These are phyloP conservation scores for Cardamine resedifolia DNA, from an alignment of 345 rosid species.

Conservation along the genomic window DNA sequence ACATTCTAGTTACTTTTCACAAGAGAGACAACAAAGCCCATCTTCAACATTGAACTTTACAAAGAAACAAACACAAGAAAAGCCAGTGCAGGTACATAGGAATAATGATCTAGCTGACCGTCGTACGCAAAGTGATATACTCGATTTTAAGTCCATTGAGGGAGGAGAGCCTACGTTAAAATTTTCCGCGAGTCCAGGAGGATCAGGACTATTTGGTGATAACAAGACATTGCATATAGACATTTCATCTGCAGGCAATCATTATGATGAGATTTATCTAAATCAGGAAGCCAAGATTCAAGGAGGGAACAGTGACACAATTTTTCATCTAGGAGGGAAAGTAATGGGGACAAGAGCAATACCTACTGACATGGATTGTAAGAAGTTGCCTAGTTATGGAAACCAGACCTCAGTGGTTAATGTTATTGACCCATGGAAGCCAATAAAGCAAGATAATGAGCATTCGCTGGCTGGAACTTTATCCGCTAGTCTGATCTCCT, in stretches of 20 bases:
- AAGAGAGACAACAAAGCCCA: constrained; percentile 51
- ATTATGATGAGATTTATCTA: constrained; percentile 28
- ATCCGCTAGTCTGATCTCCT: constrained; percentile 29
- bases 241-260: constrained; percentile 1
- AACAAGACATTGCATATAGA: constrained; percentile 34
- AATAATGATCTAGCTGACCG: constrained; percentile 38
- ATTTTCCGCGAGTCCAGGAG: constrained; percentile 28
- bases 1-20: constrained; percentile 48
- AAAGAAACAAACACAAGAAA: constrained; percentile 42
- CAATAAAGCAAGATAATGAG: constrained; percentile 28
- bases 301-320: constrained; percentile 23
- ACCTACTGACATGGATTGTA: constrained; percentile 25
- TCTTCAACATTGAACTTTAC: constrained; percentile 50
- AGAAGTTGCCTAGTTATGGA: constrained; percentile 28
- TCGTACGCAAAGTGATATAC: constrained; percentile 37
- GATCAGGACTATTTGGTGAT: constrained; percentile 15
- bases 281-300: constrained; percentile 25
- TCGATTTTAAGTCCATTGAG: constrained; percentile 37
- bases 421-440: constrained; percentile 32
- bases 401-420: constrained; percentile 29
- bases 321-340: constrained; percentile 39
- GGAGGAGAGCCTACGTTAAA: constrained; percentile 27
- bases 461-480: constrained; percentile 28
- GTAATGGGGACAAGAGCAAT: constrained; percentile 25
- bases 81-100: constrained; percentile 39